Evolutionary conservation across 2,329 filamentous ascomycete species (phyloP).

Genomic region (Aspergillus sp.): DNA sequence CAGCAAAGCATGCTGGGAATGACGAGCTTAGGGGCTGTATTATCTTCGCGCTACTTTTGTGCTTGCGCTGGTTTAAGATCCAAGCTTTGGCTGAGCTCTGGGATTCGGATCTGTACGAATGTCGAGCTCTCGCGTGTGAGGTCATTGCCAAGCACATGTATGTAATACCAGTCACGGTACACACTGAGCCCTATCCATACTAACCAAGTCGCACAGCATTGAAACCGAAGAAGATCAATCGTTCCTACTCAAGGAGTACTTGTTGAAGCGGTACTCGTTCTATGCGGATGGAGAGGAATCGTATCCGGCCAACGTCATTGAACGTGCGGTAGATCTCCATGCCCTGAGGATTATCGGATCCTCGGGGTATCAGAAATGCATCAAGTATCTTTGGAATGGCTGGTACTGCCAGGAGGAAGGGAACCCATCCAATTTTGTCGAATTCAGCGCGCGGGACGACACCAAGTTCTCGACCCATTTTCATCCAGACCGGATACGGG

Average conservation of each 20-base stretch:
- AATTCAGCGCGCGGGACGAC: conserved; percentile 76
- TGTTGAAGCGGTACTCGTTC: conserved; percentile 84
- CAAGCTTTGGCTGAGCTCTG: conserved; percentile 78
- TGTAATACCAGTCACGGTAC: neutral
- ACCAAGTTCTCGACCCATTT: conserved; percentile 71
- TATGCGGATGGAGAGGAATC: conserved; percentile 64
- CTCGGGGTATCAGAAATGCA: conserved; percentile 92
- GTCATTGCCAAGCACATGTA: conserved; percentile 74
- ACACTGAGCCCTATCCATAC: neutral
- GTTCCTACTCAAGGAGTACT: conserved; percentile 69
- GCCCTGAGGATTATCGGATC: conserved; percentile 81
- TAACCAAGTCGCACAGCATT: conserved; percentile 50
- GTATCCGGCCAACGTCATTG: conserved; percentile 74
- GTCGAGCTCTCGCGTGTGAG: conserved; percentile 76
- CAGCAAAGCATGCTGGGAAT: conserved; percentile 74
- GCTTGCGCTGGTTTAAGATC: conserved; percentile 65
- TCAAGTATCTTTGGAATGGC: conserved; percentile 84
- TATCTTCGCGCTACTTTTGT: conserved; percentile 72
- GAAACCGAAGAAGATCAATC: conserved; percentile 71
- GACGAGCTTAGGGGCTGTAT: conserved; percentile 68
- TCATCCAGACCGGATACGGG: conserved; percentile 88
- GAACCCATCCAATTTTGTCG: conserved; percentile 79
- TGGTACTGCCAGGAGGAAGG: conserved; percentile 96
- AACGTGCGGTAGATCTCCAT: conserved; percentile 88
- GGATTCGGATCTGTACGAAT: conserved; percentile 76